A percentile compares a stretch with the other conserved stretches of the same genome.
Evolutionary conservation across 257 asterid species (phyloP).

Genomic region (Capsicum baccatum): DNA sequence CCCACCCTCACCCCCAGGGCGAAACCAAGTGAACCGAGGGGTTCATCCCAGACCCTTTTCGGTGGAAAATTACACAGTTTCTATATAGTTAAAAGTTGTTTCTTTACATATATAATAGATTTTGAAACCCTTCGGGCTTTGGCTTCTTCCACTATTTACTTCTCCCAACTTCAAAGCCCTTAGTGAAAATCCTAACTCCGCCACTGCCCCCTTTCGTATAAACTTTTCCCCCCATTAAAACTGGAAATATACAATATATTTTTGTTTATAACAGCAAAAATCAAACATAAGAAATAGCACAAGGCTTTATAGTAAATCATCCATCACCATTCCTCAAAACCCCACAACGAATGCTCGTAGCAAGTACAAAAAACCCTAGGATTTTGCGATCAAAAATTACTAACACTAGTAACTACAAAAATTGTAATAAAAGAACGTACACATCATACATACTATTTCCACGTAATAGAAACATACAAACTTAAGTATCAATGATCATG

Average conservation of each 20-base stretch:
- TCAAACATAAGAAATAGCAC: neutral
- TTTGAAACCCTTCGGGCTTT: too few species aligned
- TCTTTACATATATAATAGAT: too few species aligned
- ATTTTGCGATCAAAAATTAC: neutral
- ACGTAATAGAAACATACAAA: neutral
- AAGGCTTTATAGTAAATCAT: neutral
- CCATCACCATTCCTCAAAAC: neutral
- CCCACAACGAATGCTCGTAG: neutral
- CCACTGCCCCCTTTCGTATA: neutral
- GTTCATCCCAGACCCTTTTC: too few species aligned
- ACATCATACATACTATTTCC: neutral
- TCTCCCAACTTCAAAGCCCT: too few species aligned
- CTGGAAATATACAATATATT: neutral
- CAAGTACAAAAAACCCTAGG: constrained; percentile 10
- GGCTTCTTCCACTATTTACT: too few species aligned
- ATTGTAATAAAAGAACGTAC: neutral
- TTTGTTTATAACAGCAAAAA: neutral
- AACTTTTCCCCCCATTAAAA: neutral
- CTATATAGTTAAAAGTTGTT: too few species aligned
- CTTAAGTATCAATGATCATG: too few species aligned
- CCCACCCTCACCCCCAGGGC: too few species aligned
- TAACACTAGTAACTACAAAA: neutral
- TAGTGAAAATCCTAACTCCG: too few species aligned
- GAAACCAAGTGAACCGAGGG: too few species aligned
- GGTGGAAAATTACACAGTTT: too few species aligned